Conservation (phyloP, 768 basidiomycete genomes). For the Suillus cothurnatus region DNA sequence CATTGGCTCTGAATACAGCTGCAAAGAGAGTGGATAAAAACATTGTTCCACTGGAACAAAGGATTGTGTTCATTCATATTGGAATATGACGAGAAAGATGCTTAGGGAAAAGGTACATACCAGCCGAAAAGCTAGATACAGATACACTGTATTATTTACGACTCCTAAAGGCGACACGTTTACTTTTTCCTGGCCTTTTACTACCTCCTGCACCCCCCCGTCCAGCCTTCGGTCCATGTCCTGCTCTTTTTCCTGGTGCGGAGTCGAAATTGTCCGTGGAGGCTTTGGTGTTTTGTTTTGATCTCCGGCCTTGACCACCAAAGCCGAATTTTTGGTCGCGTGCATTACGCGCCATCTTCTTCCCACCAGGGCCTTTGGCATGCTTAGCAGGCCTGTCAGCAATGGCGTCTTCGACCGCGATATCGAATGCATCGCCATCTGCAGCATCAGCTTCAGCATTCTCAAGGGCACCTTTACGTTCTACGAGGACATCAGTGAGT, state of each 20-base stretch:
- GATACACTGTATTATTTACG: constrained; percentile 25
- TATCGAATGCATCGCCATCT: constrained; percentile 73
- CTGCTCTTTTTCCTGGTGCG: constrained; percentile 35
- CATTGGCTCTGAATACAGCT: constrained; percentile 21
- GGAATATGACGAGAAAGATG: constrained; percentile 19
- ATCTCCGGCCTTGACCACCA: constrained; percentile 65
- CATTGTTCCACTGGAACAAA: constrained; percentile 24
- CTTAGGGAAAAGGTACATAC: background rate
- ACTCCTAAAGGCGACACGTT: constrained; percentile 47
- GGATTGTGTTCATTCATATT: constrained; percentile 31
- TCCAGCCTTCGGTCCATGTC: constrained; percentile 34
- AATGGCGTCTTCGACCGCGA: constrained; percentile 90
- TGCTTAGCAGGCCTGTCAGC: constrained; percentile 68
- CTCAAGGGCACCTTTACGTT: constrained; percentile 83
- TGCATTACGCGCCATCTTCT: constrained; percentile 52
- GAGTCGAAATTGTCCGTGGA: constrained; percentile 77
- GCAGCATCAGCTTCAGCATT: constrained; percentile 53
- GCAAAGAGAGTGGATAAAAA: constrained; percentile 15
- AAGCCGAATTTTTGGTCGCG: constrained; percentile 86
- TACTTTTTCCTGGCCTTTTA: constrained; percentile 63
- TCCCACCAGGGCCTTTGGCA: constrained; percentile 31
- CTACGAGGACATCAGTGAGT: constrained; percentile 39
- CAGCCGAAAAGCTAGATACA: background rate
- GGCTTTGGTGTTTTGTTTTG: constrained; percentile 81
- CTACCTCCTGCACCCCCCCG: constrained; percentile 35